Conservation (phyloP, 1,139 yeast genomes). For the Geotrichum reessii region DNA sequence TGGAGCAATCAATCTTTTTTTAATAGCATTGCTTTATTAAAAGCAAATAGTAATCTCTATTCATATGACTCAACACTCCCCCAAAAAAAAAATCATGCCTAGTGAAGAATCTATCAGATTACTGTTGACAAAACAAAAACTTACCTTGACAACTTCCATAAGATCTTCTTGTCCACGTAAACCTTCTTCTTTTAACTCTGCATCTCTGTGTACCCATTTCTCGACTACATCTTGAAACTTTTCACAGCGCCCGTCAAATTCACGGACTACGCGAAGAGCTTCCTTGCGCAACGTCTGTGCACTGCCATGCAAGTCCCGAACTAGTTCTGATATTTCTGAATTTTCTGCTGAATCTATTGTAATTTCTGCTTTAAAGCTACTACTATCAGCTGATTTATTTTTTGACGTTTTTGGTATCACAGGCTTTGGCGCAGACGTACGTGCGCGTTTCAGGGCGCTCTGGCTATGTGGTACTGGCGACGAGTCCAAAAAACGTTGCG, state of each 20-base stretch:
- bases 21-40: not conserved
- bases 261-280: not conserved
- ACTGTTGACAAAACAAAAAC: not conserved
- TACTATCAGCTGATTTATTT: not conserved
- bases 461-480: not conserved
- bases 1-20: not conserved
- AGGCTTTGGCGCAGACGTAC: not conserved
- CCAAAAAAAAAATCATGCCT: not conserved
- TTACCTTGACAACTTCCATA: not conserved
- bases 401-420: not conserved
- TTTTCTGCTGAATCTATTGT: not conserved
- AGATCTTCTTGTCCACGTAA: not conserved
- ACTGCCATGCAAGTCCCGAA: not conserved
- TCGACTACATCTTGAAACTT: not conserved
- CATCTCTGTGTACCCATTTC: not conserved
- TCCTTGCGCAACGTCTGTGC: not conserved
- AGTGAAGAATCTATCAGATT: not conserved
- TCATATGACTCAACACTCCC: not conserved
- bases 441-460: not conserved
- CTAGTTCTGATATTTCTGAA: not conserved
- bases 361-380: not conserved
- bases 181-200: not conserved
- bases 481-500: not conserved
- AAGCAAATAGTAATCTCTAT: no score
- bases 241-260: not conserved